Conservation (phyloP, 2,329 filamentous ascomycete species). For the Paracoccidioides brasiliensis region DNA sequence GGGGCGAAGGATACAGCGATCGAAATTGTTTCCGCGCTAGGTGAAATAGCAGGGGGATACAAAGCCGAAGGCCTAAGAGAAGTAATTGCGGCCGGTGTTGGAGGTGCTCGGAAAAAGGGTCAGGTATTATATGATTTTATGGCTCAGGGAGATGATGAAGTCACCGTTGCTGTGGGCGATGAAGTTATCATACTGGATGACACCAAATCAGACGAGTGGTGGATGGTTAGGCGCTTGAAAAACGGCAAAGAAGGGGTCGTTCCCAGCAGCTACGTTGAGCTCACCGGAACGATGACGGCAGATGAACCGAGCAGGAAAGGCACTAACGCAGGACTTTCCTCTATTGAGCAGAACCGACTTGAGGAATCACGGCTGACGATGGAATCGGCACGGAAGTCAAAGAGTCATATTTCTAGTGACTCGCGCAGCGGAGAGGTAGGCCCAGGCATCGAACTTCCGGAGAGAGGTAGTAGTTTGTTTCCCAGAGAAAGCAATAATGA, state of each 20-base stretch:
- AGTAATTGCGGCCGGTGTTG: conserved; percentile 66
- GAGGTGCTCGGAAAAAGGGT: conserved; percentile 64
- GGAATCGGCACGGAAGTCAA: conserved; percentile 56
- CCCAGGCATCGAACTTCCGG: conserved; percentile 59
- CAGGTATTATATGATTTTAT: conserved; percentile 88
- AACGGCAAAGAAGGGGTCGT: conserved; percentile 94
- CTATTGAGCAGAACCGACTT: conserved; percentile 60
- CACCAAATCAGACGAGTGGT: conserved; percentile 91
- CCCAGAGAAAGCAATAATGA: conserved; percentile 49
- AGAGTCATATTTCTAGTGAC: conserved; percentile 40
- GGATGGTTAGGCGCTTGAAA: conserved; percentile 82
- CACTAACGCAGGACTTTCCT: conserved; percentile 49
- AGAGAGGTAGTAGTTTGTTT: conserved; percentile 66
- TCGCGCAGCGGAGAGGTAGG: conserved; percentile 57
- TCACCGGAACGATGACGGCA: conserved; percentile 54
- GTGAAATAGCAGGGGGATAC: conserved; percentile 76
- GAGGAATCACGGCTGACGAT: conserved; percentile 78
- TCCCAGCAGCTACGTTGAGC: conserved; percentile 88
- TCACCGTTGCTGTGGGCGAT: conserved; percentile 78
- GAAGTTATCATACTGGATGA: conserved; percentile 87
- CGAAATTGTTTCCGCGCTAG: conserved; percentile 78
- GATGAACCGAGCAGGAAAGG: conserved; percentile 40
- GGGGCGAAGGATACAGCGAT: conserved; percentile 93
- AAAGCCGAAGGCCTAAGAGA: conserved; percentile 71
- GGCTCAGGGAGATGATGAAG: conserved; percentile 92